These are phyloP conservation scores for Abrus pulchellus DNA, from an alignment of 306 rosid species.

Conservation along the genomic window DNA sequence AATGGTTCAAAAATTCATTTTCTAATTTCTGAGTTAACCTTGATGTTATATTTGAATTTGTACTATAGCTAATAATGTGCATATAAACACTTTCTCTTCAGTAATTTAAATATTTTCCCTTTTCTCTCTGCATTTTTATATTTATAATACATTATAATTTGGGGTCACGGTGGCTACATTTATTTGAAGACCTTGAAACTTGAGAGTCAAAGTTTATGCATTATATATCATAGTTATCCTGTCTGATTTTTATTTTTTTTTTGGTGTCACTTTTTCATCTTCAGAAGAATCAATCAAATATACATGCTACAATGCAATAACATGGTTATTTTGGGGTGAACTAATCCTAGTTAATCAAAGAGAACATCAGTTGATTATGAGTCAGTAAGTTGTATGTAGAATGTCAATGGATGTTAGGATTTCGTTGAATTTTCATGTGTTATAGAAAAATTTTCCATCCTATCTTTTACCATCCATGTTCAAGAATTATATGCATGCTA, in stretches of 20 bases:
- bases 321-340: background rate
- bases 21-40: background rate
- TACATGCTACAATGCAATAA: background rate
- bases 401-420: background rate
- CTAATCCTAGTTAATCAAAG: background rate
- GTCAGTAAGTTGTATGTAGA: background rate
- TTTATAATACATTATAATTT: background rate
- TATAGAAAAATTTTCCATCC: background rate
- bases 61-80: background rate
- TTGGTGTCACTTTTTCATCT: background rate
- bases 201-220: background rate
- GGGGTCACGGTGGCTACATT: background rate
- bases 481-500: constrained; percentile 14
- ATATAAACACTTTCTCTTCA: background rate
- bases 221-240: background rate
- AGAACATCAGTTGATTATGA: background rate
- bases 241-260: background rate
- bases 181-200: background rate
- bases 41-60: background rate
- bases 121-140: background rate
- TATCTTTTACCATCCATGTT: background rate
- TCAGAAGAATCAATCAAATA: background rate
- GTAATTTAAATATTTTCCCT: background rate
- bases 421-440: background rate
- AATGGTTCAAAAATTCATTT: background rate